phyloP scores from a whole-genome alignment of 2,329 filamentous ascomycete genomes.

The Curvularia sp. region DNA sequence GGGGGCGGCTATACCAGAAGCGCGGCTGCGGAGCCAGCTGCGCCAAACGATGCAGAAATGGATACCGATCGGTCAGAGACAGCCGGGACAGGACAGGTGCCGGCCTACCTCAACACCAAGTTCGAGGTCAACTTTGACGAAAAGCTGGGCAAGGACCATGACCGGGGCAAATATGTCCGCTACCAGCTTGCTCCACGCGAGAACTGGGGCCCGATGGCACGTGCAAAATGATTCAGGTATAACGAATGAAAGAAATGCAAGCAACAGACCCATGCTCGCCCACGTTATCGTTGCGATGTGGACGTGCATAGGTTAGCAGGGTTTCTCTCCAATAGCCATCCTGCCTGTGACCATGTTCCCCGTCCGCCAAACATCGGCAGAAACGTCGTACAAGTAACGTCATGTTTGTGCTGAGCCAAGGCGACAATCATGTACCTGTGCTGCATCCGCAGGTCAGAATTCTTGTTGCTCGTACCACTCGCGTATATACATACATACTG shows the following conservation, averaged over 20 bases:
- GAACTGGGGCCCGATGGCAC: slow-evolving; percentile 88
- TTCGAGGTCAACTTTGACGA: slow-evolving; percentile 81
- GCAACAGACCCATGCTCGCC: neutral
- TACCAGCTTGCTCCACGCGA: slow-evolving; percentile 90
- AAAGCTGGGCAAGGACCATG: slow-evolving; percentile 72
- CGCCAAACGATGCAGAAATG: slow-evolving; percentile 8
- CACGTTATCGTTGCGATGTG: neutral
- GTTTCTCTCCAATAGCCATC: slow-evolving; percentile 5
- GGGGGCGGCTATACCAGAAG: slow-evolving; percentile 25
- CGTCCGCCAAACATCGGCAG: slow-evolving; percentile 7
- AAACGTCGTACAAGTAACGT: slow-evolving; percentile 11
- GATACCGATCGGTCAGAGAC: slow-evolving; percentile 6
- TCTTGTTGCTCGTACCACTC: slow-evolving; percentile 2
- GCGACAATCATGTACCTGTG: slow-evolving; percentile 1
- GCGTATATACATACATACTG: neutral
- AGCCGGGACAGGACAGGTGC: slow-evolving; percentile 10
- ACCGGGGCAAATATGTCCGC: slow-evolving; percentile 72
- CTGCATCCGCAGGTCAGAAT: slow-evolving; percentile 2
- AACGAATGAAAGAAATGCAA: slow-evolving; percentile 5
- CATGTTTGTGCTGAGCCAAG: slow-evolving; percentile 12
- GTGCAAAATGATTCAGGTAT: slow-evolving; percentile 51
- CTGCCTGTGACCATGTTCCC: slow-evolving; percentile 9
- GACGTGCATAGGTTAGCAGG: neutral
- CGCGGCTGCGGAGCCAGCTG: slow-evolving; percentile 4
- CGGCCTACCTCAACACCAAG: slow-evolving; percentile 44